Conservation (phyloP, 75 land plant species). For the Selaginella moellendorffii region DNA sequence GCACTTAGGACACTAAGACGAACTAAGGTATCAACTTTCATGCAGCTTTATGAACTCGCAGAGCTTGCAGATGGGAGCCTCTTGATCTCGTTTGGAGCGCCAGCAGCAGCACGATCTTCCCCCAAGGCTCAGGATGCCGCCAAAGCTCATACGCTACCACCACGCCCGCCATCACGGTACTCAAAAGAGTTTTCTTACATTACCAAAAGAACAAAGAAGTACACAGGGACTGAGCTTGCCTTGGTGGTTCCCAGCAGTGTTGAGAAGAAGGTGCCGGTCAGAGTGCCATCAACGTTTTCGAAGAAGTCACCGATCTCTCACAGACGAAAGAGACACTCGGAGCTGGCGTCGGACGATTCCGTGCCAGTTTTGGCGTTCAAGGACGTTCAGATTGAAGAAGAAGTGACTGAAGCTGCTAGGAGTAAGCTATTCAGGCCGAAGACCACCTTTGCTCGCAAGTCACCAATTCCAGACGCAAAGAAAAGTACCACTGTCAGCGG, state of each 20-base stretch:
- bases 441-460: background rate
- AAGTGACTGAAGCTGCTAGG: background rate
- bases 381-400: background rate
- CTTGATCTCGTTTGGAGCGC: background rate
- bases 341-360: background rate
- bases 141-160: background rate
- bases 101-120: too few species aligned
- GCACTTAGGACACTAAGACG: background rate
- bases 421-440: background rate
- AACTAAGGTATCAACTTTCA: background rate
- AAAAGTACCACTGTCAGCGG: too few species aligned
- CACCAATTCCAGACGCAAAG: background rate
- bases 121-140: too few species aligned
- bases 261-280: background rate
- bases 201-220: background rate
- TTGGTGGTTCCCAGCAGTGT: background rate
- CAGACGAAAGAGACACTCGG: too few species aligned
- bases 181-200: background rate
- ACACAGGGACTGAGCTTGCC: background rate
- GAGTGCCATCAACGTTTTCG: background rate
- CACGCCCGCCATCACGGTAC: background rate
- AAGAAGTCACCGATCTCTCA: background rate
- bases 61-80: background rate
- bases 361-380: background rate
- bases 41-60: conserved; percentile 1